Base-by-base conservation (phyloP, 2,329 filamentous ascomycete species). In the Geosmithia morbida region DNA sequence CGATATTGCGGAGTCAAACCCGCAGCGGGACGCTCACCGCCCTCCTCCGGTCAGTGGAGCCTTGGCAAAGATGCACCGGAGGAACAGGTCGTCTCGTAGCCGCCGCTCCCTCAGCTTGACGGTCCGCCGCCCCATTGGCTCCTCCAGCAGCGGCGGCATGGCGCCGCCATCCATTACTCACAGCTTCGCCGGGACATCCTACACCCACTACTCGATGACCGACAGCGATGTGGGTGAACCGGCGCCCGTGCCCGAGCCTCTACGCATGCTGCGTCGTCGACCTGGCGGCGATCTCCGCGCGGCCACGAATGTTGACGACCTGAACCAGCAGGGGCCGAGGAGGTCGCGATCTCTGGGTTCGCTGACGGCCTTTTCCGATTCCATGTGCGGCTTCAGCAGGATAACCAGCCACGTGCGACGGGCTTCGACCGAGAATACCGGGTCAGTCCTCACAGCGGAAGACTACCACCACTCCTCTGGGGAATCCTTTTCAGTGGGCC, bases 251-350 rank as follows among this genome's bases (percentile, higher is more conserved):
- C 70, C 74, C 1, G 65, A 66, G 18, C 77, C 78, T n/a, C 63
- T 76, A 7, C 75, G 81, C 43, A 70, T 82, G 41, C 70, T 92
- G 51, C 74, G 86, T 50, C 71, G 86, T 57, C 74, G 81, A 14
- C 86, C 85, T 7, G 86, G 85, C 44, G 85, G 86, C 33, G 80
- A 90, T 59, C 64, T 92, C 44, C 75, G 82, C 51, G 82, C 80
- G 16, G 82, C 77, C 39, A 74, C 72, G 17, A 82, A 81, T 50
- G 75, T 82, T 29, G 74, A 75, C 41, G 81, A 85, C 30, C 60
- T 81, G 3, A 75, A 81, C 43, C 57, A 63, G 8, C 56, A 64
- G 14, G 62, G 66, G 2, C 55, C 78, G 41, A 68, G 71, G 47
- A 70, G 70, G 56, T 76, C 77, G 16, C 71, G 67, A 40, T 82